Evolutionary conservation across 164 flowering plant species (phyloP).

Genomic region (Euptelea pleiosperma): DNA sequence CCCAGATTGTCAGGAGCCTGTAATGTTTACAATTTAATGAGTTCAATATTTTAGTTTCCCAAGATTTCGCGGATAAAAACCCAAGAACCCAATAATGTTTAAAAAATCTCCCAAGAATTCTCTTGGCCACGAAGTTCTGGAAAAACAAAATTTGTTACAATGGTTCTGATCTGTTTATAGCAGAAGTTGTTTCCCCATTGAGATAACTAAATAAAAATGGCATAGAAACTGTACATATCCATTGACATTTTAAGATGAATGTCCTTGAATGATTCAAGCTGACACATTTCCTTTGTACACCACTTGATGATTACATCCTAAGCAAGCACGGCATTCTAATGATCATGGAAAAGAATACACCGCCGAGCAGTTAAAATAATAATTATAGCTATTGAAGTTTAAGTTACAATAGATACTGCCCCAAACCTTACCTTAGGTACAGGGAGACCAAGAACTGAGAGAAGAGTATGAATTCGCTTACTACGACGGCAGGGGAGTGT

Average conservation of each 20-base stretch:
- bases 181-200: no score
- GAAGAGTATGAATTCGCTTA: constrained; percentile 77
- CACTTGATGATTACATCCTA: constrained; percentile 26
- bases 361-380: constrained; percentile 18
- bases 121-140: no score
- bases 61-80: no score
- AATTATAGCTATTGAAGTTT: constrained; percentile 14
- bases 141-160: no score
- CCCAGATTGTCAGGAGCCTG: no score
- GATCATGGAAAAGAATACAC: constrained; percentile 34
- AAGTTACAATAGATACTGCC: constrained; percentile 3
- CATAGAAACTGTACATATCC: constrained; percentile 13
- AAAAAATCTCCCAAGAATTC: no score
- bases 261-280: constrained; percentile 10
- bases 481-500: constrained; percentile 75
- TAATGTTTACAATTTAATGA: no score
- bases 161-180: not conserved
- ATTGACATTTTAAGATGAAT: constrained; percentile 12
- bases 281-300: constrained; percentile 35
- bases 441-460: constrained; percentile 83
- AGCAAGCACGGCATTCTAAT: constrained; percentile 18
- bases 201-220: no score
- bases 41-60: no score
- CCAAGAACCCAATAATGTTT: no score
- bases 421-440: constrained; percentile 54